Evolutionary conservation across 495 filamentous ascomycete genomes (phyloP).

Genomic region (Daldinia loculata): DNA sequence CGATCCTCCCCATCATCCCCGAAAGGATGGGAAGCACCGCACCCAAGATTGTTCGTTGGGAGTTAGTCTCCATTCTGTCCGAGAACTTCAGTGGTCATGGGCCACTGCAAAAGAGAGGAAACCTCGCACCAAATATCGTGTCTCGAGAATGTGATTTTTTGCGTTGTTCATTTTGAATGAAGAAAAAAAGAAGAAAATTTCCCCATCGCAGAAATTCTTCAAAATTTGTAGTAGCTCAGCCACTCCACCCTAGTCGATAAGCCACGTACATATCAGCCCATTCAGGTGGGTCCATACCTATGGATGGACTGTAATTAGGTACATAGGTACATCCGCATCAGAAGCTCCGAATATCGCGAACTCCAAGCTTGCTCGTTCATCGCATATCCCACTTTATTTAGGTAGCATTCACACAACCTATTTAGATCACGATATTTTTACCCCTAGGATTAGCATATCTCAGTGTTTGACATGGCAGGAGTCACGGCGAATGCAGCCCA

Average conservation of each 20-base stretch:
- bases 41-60: slow-evolving; percentile 65
- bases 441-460: not conserved
- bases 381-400: slow-evolving; percentile 5
- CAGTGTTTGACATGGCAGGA: slow-evolving; percentile 45
- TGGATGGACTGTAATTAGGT: not conserved
- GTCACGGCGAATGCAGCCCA: slow-evolving; percentile 37
- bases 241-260: slow-evolving; percentile 1
- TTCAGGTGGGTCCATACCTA: not conserved
- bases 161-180: slow-evolving; percentile 62
- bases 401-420: not conserved
- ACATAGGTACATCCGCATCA: slow-evolving; percentile 12
- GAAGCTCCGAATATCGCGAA: slow-evolving; percentile 37
- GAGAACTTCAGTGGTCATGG: slow-evolving; percentile 60
- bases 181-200: slow-evolving; percentile 48
- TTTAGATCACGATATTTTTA: slow-evolving; percentile 1
- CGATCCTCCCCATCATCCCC: slow-evolving; percentile 58
- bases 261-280: slow-evolving; percentile 31
- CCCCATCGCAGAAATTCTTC: slow-evolving; percentile 35
- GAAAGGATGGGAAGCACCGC: slow-evolving; percentile 58
- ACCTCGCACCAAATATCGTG: slow-evolving; percentile 57
- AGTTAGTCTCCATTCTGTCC: slow-evolving; percentile 63
- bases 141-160: slow-evolving; percentile 62
- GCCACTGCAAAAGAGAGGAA: slow-evolving; percentile 44
- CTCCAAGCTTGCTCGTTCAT: slow-evolving; percentile 8
- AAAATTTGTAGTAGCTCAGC: slow-evolving; percentile 31